Evolutionary conservation across 768 basidiomycete species (phyloP), one percentile per base, ranked within the genome.

Genomic region (Roridomyces roridus): DNA sequence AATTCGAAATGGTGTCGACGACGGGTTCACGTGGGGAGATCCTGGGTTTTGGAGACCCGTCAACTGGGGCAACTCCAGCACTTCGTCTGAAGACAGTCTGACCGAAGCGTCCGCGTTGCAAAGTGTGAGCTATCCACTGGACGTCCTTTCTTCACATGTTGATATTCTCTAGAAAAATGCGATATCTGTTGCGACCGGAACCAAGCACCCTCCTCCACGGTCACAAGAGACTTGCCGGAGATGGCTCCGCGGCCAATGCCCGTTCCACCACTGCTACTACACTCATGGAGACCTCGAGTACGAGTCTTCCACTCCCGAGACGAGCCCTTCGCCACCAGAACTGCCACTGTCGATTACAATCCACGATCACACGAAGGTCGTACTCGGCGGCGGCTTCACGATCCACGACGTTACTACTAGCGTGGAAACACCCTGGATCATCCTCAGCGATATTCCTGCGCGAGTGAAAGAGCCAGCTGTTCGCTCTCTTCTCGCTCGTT

Each of bases 361-460:
- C 7, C 76, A 85, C 37, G 81, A 85, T 34, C 80, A 87, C 50
- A 85, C 81, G 20, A 78, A 74, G 46, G 80, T 87, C 18, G 80
- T 75, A 20, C 74, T 91, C 42, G 80, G 80, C 28, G 68, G 82
- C 0, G 91, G 92, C 0, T 89, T 89, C 42, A 75, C 77, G 2
- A 77, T 92, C 3, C 68, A 74, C 23, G 77, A 83, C 0, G 67
- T 92, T 6, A 69, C 70, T 7, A 91, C 90, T 1, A 86, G 86
- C 1, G 87, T 91, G 37, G 91, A 94, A 63, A 86, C 86, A 0
- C 81, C 80, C 6, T 85, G 83, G 75, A 65, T 92, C 9, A 72
- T 78, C 34, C 59, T 93, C 2, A 74, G 75, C 5, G 82, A 86
- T 21, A 65, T 92, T 4, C 81, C 83, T 0, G 35, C 57, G 0